Evolutionary conservation across 73 alveolate genomes (phyloP), one percentile per base, ranked within the genome.

Genomic region (Symbiodinium pilosum): DNA sequence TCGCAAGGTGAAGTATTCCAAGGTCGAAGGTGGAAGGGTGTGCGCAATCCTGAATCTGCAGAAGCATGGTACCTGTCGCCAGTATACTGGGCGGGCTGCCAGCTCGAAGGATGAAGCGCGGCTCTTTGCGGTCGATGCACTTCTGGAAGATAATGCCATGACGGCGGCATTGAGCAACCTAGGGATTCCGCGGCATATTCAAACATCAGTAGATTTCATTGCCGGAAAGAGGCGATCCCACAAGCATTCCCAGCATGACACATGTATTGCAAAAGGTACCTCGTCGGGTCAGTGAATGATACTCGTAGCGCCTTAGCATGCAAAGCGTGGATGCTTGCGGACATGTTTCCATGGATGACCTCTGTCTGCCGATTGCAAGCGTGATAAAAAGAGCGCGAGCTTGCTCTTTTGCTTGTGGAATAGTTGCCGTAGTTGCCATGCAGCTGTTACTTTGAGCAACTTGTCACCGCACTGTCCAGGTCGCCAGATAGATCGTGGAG

Each of bases 11-110:
- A 64, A 64, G 77, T 64, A 64, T 64, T 64, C 77, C 77, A 64
- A 64, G 77, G 38, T 20, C 9, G 77, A 64, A 21, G 77, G 77
- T 64, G 77, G 77, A 64, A 64, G 77, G 77, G 77, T 64, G 77
- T 64, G 77, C 77, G 77, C 77, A 64, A 64, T 21, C 77, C 77
- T 64, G 77, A 26, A 6, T 64, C 77, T 64, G 77, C 77, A 64
- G 77, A 64, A 64, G 77, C 77, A 64, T 64, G 77, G 77, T 21
- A 26, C 77, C 77, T 64, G 77, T 64, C 77, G 77, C 77, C 77
- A 64, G 77, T 11, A 64, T 21, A 64, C 12, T 64, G 77, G 77
- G 77, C 77, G 77, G 77, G 77, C 77, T 64, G 77, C 77, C 77
- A 64, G 77, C 77, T 64, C 77, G 77, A 64, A 64, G 77, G 77